Base-by-base conservation (phyloP, 148 eudicot species). In the Salicornia ramosissima region DNA sequence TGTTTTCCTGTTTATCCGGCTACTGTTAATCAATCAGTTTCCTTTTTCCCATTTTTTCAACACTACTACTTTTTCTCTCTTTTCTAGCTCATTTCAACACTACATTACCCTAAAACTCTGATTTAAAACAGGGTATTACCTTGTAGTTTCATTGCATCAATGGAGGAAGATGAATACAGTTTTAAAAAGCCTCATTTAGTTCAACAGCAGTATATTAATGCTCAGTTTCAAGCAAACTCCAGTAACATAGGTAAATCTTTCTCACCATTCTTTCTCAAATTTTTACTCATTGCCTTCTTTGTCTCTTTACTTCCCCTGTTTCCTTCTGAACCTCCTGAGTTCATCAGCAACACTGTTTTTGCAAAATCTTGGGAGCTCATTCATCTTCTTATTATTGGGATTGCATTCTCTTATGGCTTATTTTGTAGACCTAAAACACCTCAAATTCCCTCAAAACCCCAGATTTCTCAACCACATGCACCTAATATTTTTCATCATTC, bases 371-470 rank as follows among this genome's bases (percentile, higher is more conserved):
- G 96, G 97, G 97, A 86, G 29, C 86, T 89, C 36, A 29, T 92
- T 62, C 82, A 77, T 71, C 89, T 92, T 31, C 70, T 89, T 12
- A 49, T 87, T 69, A 81, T 92, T 54, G 96, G 96, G 68, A 76
- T 89, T 79, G 83, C 77, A 16, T 77, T 89, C 21, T 87, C 86
- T 49, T 92, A 92, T 46, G 97, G 96, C 46, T 72, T 92, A 54
- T 89, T 92, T 71, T 68, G 84, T 49, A 68, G 87, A 71, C 79
- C 52, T 69, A 69, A 47, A 36, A 31, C 24, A 31, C 66, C 70
- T 25, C 67, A 68, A 68, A 42, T 31, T 63, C 31, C 49, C 0
- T 65, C 67, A 3, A 51, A 73, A 56, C 33, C 52, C 2, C 78
- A 46, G 49, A 43, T 34, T 65, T 65, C 74, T 54, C 56, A 68